A percentile compares a stretch with the other conserved stretches of the same genome.
Evolutionary conservation across 2,329 filamentous ascomycete genomes (phyloP).

Genomic region (Tolypocladium nubicola): DNA sequence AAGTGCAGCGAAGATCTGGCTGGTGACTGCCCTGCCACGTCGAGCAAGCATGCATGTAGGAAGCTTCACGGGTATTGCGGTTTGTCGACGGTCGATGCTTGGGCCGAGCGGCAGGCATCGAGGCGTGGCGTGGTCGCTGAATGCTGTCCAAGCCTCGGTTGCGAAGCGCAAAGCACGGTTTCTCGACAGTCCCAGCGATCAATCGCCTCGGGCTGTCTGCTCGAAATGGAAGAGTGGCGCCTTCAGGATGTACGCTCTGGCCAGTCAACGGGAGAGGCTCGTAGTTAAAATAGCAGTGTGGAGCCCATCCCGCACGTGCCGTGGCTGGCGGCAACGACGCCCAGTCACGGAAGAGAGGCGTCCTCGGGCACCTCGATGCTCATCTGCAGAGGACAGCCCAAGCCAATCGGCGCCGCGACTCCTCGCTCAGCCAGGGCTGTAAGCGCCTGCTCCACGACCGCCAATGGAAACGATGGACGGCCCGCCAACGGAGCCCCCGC

Average conservation of each 20-base stretch:
- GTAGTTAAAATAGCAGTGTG: neutral
- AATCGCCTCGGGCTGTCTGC: neutral
- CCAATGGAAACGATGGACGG: neutral
- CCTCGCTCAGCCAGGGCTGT: neutral
- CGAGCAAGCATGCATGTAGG: neutral
- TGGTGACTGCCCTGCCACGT: neutral
- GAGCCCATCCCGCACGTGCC: neutral
- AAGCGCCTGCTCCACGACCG: neutral
- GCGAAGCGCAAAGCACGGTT: neutral
- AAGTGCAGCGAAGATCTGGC: too few species aligned
- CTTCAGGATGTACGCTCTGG: neutral
- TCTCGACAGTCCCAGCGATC: neutral
- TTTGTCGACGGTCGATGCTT: neutral
- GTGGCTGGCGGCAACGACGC: neutral
- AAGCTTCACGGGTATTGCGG: neutral
- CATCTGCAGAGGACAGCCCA: neutral
- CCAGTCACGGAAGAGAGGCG: neutral
- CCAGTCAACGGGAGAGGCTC: neutral
- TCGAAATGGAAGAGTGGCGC: too few species aligned
- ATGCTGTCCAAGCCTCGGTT: neutral
- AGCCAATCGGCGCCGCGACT: neutral
- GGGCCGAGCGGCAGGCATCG: too few species aligned
- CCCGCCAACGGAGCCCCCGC: neutral
- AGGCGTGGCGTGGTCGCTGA: neutral
- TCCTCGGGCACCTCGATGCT: neutral